Evolutionary conservation across 176 grass and related monocot genomes (phyloP).

Genomic region (Carex littledalei): DNA sequence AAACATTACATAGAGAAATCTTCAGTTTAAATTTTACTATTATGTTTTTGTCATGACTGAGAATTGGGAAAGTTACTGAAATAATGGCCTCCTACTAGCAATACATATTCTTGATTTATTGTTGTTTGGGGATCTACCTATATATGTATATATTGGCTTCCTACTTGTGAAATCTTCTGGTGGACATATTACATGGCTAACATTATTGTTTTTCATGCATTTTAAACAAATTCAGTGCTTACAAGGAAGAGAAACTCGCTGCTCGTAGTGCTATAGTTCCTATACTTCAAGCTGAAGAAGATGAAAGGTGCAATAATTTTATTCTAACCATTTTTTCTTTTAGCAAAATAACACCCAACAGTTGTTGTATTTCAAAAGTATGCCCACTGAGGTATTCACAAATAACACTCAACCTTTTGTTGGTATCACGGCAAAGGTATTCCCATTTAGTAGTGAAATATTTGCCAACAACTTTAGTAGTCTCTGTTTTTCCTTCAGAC

Average conservation of each 20-base stretch:
- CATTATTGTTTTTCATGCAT: neutral
- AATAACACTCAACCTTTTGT: neutral
- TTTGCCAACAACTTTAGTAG: neutral
- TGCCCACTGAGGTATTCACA: neutral
- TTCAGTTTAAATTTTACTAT: neutral
- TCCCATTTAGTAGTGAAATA: neutral
- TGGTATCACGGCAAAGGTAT: neutral
- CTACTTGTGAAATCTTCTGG: neutral
- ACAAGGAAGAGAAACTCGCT: constrained; percentile 98
- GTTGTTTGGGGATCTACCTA: neutral
- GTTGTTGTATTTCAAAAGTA: neutral
- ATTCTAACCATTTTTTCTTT: neutral
- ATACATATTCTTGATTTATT: neutral
- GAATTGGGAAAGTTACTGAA: neutral
- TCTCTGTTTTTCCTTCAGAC: neutral
- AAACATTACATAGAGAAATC: neutral
- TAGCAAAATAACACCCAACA: neutral
- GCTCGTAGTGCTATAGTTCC: constrained; percentile 83
- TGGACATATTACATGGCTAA: neutral
- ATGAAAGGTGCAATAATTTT: constrained; percentile 57
- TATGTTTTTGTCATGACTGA: neutral
- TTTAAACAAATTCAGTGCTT: constrained; percentile 34
- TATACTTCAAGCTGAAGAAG: constrained; percentile 98
- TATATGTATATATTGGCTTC: neutral
- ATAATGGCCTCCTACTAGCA: neutral